Percentiles rank a stretch among this genome's conserved stretches.
phyloP scores from a whole-genome alignment of 768 basidiomycete genomes.

The Lactarius deliciosus region DNA sequence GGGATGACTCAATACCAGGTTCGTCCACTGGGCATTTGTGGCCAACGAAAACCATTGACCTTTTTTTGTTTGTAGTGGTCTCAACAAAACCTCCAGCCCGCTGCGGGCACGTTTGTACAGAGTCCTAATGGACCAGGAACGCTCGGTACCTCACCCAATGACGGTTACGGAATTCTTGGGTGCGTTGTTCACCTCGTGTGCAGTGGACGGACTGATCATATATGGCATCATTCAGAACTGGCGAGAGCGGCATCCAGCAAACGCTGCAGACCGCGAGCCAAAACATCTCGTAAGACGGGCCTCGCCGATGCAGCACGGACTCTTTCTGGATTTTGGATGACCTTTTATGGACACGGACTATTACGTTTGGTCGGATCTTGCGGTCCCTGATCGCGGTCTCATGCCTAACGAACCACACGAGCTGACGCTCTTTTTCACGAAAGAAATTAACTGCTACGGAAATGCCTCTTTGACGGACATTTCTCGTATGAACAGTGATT shows the following conservation, averaged over 20 bases:
- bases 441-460: not conserved
- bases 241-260: slow-evolving; percentile 6
- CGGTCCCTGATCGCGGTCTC: not conserved
- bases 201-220: slow-evolving; percentile 2
- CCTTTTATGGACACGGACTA: slow-evolving; percentile 3
- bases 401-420: slow-evolving; percentile 4
- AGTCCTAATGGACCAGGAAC: slow-evolving; percentile 3
- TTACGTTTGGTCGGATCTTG: slow-evolving; percentile 4
- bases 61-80: slow-evolving; percentile 20
- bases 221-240: not conserved
- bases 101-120: slow-evolving; percentile 22
- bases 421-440: slow-evolving; percentile 6
- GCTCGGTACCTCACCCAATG: slow-evolving; percentile 22
- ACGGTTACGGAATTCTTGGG: slow-evolving; percentile 28
- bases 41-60: not conserved
- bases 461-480: not conserved
- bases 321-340: not conserved
- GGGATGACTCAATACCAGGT: slow-evolving; percentile 28
- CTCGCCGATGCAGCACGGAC: not conserved
- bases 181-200: slow-evolving; percentile 11
- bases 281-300: not conserved
- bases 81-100: slow-evolving; percentile 6
- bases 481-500: slow-evolving; percentile 1
- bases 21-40: not conserved
- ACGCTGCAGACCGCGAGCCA: slow-evolving; percentile 12